Conservation (phyloP, 2,329 filamentous ascomycete species). For the Drechslerella coelobrocha region DNA sequence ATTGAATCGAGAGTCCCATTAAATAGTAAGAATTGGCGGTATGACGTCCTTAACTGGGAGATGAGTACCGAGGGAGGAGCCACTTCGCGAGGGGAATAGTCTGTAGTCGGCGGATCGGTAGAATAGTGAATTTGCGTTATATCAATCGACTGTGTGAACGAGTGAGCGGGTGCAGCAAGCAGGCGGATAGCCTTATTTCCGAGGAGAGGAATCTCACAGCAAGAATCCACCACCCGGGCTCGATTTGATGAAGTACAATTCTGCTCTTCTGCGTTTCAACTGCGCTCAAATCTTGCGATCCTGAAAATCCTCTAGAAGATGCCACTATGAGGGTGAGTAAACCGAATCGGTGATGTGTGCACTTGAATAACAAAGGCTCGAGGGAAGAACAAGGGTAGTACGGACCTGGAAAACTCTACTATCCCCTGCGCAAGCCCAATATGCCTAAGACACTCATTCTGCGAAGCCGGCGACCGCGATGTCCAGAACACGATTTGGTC, state of each 20-base stretch:
- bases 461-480: conserved; percentile 64
- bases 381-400: conserved; percentile 34
- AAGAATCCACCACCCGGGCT: conserved; percentile 93
- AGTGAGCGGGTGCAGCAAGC: not conserved
- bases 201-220: conserved; percentile 75
- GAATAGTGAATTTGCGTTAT: conserved; percentile 69
- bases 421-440: conserved; percentile 96
- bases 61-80: conserved; percentile 79
- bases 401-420: conserved; percentile 81
- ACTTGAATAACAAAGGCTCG: not conserved
- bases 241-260: conserved; percentile 80
- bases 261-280: conserved; percentile 91
- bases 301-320: conserved; percentile 74
- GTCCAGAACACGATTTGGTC: conserved; percentile 95
- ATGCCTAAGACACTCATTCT: conserved; percentile 86
- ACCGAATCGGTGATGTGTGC: not conserved
- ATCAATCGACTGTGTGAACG: conserved; percentile 72
- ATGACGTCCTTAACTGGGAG: conserved; percentile 80
- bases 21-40: conserved; percentile 84
- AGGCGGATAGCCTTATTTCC: not conserved
- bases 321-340: conserved; percentile 14
- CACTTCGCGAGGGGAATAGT: conserved; percentile 90
- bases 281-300: conserved; percentile 75
- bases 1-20: conserved; percentile 70
- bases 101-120: conserved; percentile 61